Evolutionary conservation across 2,329 filamentous ascomycete genomes (phyloP), one percentile per base, ranked within the genome.

Genomic region (Triangularia setosa): DNA sequence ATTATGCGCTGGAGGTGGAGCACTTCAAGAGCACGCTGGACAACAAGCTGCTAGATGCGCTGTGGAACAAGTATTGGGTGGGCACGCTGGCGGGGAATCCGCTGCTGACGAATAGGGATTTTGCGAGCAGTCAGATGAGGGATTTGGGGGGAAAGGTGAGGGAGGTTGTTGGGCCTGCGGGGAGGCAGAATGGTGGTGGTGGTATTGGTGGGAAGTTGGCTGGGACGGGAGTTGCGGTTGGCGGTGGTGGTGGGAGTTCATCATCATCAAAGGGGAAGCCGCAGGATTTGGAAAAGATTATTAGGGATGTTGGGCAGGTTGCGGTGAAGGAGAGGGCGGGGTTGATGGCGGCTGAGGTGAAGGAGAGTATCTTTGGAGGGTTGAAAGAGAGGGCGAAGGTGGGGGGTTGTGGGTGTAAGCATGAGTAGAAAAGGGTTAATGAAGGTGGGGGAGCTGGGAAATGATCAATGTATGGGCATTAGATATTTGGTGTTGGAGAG

Each of bases 1-100:
- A 99, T 80, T 99, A 99, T 78, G 84, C 90, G 14, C 84, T 99
- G 5, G 91, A 96, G 67, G 91, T 98, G 14, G 92, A 92, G 30
- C 92, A 96, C 78, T 99, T 92, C 84, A 98, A 98, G 80, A 95
- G 91, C 68, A 90, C 90, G 0, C 88, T 99, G 27, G 95, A 99
- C 78, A 85, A 88, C 1, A 90, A 93, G 71, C 83, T 99, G 24
- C 83, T 99, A 4, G 92, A 96, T 73, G 84, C 92, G 60, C 82
- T 99, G 28, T 98, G 95, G 95, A 97, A 97, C 81, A 98, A 98
- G 78, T 99, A 99, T 82, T 97, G 93, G 95, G 93, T 97, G 33
- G 91, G 96, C 73, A 99, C 95, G 5, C 85, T 99, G 21, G 96
- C 92, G 30, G 92, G 96, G 72, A 95, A 88, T 71, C 93, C 94